phyloP scores from a whole-genome alignment of 2,329 filamentous ascomycete genomes.

The Aureobasidium subglaciale region DNA sequence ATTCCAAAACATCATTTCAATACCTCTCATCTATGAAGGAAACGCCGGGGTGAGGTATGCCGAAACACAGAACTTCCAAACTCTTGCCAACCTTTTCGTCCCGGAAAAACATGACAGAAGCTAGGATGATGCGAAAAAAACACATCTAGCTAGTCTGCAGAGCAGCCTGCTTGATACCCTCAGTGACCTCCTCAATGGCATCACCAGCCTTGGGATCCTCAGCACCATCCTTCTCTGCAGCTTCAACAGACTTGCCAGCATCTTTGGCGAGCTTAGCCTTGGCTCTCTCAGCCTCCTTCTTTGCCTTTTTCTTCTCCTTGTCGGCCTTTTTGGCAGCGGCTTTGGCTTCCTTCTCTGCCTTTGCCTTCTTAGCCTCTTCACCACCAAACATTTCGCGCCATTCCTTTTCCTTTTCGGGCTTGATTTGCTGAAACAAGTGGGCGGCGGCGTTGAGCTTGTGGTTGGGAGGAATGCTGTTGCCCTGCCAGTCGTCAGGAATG shows the following conservation, averaged over 20 bases:
- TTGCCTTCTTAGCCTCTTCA: constrained; percentile 57
- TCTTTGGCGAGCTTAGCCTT: constrained; percentile 30
- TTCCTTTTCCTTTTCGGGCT: constrained; percentile 71
- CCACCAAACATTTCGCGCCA: constrained; percentile 73
- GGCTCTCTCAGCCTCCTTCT: constrained; percentile 57
- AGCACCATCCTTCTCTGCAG: constrained; percentile 63
- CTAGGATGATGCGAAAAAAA: too few relatives aligned
- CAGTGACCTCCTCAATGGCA: constrained; percentile 38
- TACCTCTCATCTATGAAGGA: background rate
- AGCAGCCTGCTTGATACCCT: constrained; percentile 39
- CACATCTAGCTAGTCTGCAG: constrained; percentile 31
- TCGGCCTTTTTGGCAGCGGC: constrained; percentile 53
- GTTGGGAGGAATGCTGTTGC: constrained; percentile 54
- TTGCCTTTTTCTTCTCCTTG: constrained; percentile 57
- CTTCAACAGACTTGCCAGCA: constrained; percentile 63
- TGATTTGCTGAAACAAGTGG: constrained; percentile 78
- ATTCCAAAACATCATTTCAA: background rate
- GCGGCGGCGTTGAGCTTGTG: constrained; percentile 76
- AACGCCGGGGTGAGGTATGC: background rate
- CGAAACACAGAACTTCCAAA: background rate
- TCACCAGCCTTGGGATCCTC: constrained; percentile 28
- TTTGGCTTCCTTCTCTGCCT: constrained; percentile 61
- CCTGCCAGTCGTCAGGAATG: constrained; percentile 53
- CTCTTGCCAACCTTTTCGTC: background rate
- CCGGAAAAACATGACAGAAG: too few relatives aligned